Percentiles rank a stretch among this genome's conserved stretches.
phyloP scores from a whole-genome alignment of 2,329 filamentous ascomycete species.

The Microcyclospora tardicrescens region DNA sequence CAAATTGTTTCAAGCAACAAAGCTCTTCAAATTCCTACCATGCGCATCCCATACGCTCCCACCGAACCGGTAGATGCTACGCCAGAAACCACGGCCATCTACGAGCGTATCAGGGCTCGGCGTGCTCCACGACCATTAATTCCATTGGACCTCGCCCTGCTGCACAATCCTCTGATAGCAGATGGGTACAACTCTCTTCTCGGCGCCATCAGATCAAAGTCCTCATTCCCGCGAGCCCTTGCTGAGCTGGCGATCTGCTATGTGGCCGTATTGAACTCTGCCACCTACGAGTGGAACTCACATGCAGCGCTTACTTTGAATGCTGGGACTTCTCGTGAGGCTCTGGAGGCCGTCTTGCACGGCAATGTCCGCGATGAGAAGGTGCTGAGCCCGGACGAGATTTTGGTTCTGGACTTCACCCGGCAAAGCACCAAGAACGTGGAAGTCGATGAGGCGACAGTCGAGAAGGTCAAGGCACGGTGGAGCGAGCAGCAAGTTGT shows the following conservation, averaged over 20 bases:
- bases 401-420: slow-evolving; percentile 22
- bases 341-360: slow-evolving; percentile 15
- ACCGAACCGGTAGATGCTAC: slow-evolving; percentile 41
- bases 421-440: slow-evolving; percentile 22
- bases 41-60: slow-evolving; percentile 56
- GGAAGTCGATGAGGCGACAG: slow-evolving; percentile 18
- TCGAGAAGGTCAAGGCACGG: slow-evolving; percentile 18
- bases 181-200: slow-evolving; percentile 64
- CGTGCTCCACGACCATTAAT: slow-evolving; percentile 58
- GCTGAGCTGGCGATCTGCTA: slow-evolving; percentile 25
- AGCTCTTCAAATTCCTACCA: slow-evolving; percentile 20
- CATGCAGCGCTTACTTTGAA: slow-evolving; percentile 22
- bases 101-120: slow-evolving; percentile 51
- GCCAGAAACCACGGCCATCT: slow-evolving; percentile 37
- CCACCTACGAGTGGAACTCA: slow-evolving; percentile 25
- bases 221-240: slow-evolving; percentile 18
- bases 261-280: slow-evolving; percentile 24
- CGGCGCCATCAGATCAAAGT: slow-evolving; percentile 32
- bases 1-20: not conserved
- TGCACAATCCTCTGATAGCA: slow-evolving; percentile 61
- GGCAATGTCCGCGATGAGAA: slow-evolving; percentile 11
- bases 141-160: slow-evolving; percentile 59
- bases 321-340: slow-evolving; percentile 15
- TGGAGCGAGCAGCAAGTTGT: slow-evolving; percentile 23
- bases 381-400: slow-evolving; percentile 18